These are phyloP conservation scores for Irineochytrium annulatum DNA, from an alignment of 192 early-diverging fungal genomes.

Conservation along the genomic window DNA sequence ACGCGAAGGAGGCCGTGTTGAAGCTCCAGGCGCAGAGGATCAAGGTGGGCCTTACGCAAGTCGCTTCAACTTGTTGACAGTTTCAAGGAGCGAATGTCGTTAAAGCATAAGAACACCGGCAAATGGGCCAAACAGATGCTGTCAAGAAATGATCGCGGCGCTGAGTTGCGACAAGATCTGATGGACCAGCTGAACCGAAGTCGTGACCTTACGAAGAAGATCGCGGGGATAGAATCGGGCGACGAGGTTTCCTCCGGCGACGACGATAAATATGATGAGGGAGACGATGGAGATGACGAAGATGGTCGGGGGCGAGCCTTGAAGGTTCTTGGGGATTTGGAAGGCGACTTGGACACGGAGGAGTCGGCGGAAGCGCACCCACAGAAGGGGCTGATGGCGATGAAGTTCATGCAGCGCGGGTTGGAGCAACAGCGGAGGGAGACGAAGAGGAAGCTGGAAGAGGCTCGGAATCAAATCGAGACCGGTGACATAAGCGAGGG, in stretches of 20 bases:
- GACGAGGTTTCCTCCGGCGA: conserved; percentile 48
- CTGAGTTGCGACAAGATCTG: conserved; percentile 68
- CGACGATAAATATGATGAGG: conserved; percentile 52
- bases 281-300: conserved; percentile 47
- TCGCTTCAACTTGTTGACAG: neutral
- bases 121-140: conserved; percentile 93
- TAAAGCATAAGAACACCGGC: conserved; percentile 90
- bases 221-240: conserved; percentile 64
- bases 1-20: conserved; percentile 59
- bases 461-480: conserved; percentile 14
- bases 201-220: conserved; percentile 76
- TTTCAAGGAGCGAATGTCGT: conserved; percentile 79
- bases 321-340: conserved; percentile 39
- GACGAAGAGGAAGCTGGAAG: conserved; percentile 1
- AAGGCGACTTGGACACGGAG: conserved; percentile 32
- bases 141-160: conserved; percentile 20
- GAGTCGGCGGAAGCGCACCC: conserved; percentile 38
- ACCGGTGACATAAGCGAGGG: conserved; percentile 8
- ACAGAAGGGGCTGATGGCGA: conserved; percentile 80
- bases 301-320: conserved; percentile 18
- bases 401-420: conserved; percentile 98
- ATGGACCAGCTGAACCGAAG: conserved; percentile 78
- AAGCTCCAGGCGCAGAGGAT: conserved; percentile 77
- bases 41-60: conserved; percentile 23
- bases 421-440: conserved; percentile 33